phyloP scores from a whole-genome alignment of 1,284 basidiomycete genomes.

The Malassezia japonica region DNA sequence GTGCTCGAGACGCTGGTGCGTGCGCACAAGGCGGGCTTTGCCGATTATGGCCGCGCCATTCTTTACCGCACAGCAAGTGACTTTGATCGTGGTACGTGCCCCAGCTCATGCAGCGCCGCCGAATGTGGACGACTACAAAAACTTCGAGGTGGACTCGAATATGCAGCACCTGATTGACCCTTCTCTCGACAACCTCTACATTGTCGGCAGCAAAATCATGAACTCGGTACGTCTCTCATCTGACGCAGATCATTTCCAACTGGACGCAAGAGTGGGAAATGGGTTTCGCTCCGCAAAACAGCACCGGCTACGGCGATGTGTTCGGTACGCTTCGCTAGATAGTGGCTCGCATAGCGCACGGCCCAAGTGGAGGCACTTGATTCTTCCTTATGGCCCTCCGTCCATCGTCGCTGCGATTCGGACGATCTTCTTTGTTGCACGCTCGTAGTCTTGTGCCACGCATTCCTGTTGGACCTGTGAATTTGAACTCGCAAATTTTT shows the following conservation, averaged over 20 bases:
- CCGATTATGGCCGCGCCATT: conserved; percentile 53
- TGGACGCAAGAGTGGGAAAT: conserved; percentile 9
- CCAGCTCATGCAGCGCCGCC: neutral
- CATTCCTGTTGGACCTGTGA: no score
- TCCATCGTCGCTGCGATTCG: no score
- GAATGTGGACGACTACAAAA: neutral
- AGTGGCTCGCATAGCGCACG: no score
- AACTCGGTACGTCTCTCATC: neutral
- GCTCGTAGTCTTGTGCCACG: no score
- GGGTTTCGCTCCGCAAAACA: neutral
- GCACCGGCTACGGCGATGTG: conserved; percentile 10
- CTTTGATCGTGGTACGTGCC: conserved; percentile 13
- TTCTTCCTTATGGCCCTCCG: no score
- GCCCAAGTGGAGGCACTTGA: no score
- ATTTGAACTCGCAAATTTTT: no score
- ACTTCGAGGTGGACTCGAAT: neutral
- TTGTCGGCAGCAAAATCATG: conserved; percentile 8
- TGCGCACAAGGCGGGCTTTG: conserved; percentile 48
- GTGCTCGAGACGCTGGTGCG: conserved; percentile 52
- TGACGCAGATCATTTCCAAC: conserved; percentile 3
- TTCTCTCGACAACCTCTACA: conserved; percentile 5
- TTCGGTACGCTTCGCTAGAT: conserved; percentile 5
- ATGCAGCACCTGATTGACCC: conserved; percentile 1
- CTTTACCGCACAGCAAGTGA: conserved; percentile 50
- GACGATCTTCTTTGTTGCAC: no score